Conservation (phyloP, 2,329 filamentous ascomycete genomes). For the Herpotrichia juniperi region DNA sequence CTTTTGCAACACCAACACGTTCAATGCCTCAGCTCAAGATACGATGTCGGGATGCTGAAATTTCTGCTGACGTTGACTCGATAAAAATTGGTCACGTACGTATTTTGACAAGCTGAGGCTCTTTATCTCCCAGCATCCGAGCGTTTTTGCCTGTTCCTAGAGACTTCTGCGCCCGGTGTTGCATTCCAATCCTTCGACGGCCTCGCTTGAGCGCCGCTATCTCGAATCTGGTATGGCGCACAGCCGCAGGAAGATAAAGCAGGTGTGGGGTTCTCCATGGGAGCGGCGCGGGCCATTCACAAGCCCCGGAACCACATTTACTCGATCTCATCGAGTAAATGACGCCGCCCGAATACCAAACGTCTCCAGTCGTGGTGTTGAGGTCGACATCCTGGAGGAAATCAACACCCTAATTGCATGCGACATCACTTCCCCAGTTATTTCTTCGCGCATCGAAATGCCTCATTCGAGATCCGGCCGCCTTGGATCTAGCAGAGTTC, state of each 20-base stretch:
- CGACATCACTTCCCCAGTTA: not conserved
- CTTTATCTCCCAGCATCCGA: conserved; percentile 22
- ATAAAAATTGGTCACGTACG: conserved; percentile 35
- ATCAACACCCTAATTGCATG: conserved; percentile 1
- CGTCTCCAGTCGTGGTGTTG: not conserved
- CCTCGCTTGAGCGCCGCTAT: not conserved
- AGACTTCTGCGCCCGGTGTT: not conserved
- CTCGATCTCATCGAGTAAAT: conserved; percentile 39
- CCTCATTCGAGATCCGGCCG: not conserved
- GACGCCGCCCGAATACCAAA: conserved; percentile 17
- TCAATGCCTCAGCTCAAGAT: conserved; percentile 4
- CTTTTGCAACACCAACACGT: not conserved
- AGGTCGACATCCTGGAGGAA: not conserved
- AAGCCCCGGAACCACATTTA: conserved; percentile 18
- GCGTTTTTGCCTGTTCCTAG: not conserved
- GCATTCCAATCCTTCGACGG: conserved; percentile 2
- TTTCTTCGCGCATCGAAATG: conserved; percentile 1
- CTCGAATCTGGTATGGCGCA: not conserved
- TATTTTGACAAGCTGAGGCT: conserved; percentile 15
- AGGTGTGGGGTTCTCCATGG: conserved; percentile 26
- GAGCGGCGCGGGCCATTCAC: conserved; percentile 21
- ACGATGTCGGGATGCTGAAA: conserved; percentile 9
- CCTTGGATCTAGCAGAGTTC: not conserved
- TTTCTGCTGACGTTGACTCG: conserved; percentile 29
- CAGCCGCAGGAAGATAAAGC: conserved; percentile 28